These are phyloP conservation scores for Yamadazyma atmosphaerica DNA, from an alignment of 1,139 yeast genomes.

Conservation along the genomic window DNA sequence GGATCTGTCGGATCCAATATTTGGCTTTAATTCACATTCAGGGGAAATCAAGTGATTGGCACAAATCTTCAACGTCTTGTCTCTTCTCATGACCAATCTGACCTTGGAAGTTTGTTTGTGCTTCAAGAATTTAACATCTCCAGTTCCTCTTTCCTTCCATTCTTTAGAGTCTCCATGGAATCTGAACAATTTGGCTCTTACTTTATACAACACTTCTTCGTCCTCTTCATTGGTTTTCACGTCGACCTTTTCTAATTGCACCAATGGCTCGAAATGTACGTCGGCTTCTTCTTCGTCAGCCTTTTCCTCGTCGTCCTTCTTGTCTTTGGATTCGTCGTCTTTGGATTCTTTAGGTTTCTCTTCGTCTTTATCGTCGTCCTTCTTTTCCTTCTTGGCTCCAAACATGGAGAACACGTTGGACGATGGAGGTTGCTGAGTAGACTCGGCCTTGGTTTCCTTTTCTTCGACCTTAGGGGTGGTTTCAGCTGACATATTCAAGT, in stretches of 20 bases:
- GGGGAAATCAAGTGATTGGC: constrained; percentile 93
- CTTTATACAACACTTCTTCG: constrained; percentile 85
- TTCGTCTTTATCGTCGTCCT: constrained; percentile 35
- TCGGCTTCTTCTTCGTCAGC: constrained; percentile 91
- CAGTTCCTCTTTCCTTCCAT: constrained; percentile 99
- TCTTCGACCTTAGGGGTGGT: constrained; percentile 24
- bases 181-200: constrained; percentile 92
- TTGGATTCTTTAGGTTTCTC: constrained; percentile 30
- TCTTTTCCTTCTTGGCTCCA: constrained; percentile 76
- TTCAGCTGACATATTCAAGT: constrained; percentile 34
- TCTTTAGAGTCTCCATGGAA: constrained; percentile 82
- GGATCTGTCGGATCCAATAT: constrained; percentile 95
- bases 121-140: constrained; percentile 93
- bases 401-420: constrained; percentile 86
- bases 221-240: constrained; percentile 97
- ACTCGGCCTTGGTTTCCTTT: constrained; percentile 9
- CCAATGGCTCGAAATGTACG: constrained; percentile 95
- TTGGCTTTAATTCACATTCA: constrained; percentile 84
- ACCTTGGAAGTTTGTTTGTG: constrained; percentile 81
- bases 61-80: constrained; percentile 95
- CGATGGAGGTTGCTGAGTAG: constrained; percentile 56
- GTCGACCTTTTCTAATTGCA: constrained; percentile 85
- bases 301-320: constrained; percentile 53
- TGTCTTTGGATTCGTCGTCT: constrained; percentile 17
- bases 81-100: constrained; percentile 97